These are phyloP conservation scores for Fusarium denticulatum DNA, from an alignment of 2,329 filamentous ascomycete species.

Conservation along the genomic window DNA sequence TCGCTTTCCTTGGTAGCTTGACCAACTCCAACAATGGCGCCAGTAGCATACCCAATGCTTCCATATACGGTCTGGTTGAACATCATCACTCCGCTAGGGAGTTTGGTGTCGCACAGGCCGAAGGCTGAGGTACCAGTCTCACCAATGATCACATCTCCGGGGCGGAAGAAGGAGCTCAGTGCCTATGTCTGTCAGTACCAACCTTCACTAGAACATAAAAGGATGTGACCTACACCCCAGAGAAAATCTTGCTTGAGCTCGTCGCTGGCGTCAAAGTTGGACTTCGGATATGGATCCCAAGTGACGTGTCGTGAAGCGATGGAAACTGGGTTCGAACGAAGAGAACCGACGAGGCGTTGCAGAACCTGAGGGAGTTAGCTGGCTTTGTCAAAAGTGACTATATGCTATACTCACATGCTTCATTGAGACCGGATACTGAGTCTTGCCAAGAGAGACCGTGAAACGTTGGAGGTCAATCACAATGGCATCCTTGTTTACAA, in stretches of 20 bases:
- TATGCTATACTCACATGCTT: neutral
- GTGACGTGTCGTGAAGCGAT: neutral
- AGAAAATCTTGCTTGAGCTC: neutral
- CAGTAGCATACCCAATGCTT: neutral
- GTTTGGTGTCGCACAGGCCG: neutral
- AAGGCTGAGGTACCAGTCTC: neutral
- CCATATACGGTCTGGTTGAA: neutral
- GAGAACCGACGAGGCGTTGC: neutral
- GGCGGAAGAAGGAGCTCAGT: neutral
- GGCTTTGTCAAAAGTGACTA: accelerated
- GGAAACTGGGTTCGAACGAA: neutral
- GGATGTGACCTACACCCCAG: neutral
- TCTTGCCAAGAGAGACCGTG: neutral
- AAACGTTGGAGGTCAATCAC: neutral
- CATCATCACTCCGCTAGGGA: neutral
- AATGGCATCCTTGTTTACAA: neutral
- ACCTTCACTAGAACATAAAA: no score
- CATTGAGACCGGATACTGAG: neutral
- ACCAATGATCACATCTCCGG: neutral
- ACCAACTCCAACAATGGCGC: neutral
- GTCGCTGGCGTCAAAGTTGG: neutral
- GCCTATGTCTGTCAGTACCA: neutral
- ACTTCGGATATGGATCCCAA: neutral
- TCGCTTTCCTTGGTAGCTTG: neutral
- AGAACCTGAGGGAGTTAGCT: neutral